Base-by-base conservation (phyloP, 805 yeast species). In the Metschnikowia baotianmanensis region DNA sequence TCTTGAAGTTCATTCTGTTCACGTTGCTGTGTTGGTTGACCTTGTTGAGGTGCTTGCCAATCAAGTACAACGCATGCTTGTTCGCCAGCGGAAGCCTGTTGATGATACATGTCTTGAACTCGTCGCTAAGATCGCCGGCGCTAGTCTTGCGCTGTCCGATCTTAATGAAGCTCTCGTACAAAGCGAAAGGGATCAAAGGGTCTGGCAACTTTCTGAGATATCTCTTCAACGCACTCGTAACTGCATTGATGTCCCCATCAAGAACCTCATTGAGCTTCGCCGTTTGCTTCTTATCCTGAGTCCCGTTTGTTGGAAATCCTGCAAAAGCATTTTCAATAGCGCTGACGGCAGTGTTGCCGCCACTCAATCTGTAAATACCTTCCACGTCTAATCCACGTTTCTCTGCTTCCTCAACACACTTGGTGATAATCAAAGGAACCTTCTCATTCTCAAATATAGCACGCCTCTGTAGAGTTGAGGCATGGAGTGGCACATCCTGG, bases 301-400 rank as follows among this genome's bases (percentile, higher is more conserved):
- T 59, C 10, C 56, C 52, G 30, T 51, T 54, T 8, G 59, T 43
- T 3, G 60, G 40, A 8, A 55, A 46, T n/a, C 58, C 62, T 3
- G 63, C 58, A 52, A 69, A 69, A 1, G 73, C 69, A 37, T 58
- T 61, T 44, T 68, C 74, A 34, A 69, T 65, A n/a, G 69, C 60
- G 18, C 75, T 78, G 40, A 82, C 74, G 35, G 84, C 83, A 7
- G 87, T 74, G 47, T 81, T 75, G 5, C 87, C 85, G 1, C 96
- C 99, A 33, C 95, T 83, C 50, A 90, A 83, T 50, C 99, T 72
- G 65, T 93, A 93, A 25, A 93, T 75, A 7, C 99, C 99, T 62
- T 90, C 98, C 46, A 72, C 66, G 28, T 74, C 79, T 50, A 90
- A 62, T 4, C 96, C 96, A 43, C 87, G 70, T 6, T 58, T 57